A percentile compares a stretch with the other conserved stretches of the same genome.
Conservation (phyloP, 129 eudicot species). For the Pulicaria dysenterica region DNA sequence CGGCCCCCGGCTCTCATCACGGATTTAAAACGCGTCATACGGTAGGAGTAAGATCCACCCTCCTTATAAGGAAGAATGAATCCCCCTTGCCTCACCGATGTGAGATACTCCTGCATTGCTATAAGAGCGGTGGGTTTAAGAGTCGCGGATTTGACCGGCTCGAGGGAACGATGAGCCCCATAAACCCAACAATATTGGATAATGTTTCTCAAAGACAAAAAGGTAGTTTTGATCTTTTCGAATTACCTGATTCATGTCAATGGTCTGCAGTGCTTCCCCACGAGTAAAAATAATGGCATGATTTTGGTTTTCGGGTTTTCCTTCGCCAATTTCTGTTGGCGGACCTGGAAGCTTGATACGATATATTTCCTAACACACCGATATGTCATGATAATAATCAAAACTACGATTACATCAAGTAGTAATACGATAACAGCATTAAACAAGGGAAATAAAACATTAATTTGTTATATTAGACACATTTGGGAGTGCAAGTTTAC, state of each 20-base stretch:
- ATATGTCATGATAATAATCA: conserved; percentile 21
- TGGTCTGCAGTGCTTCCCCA: conserved; percentile 98
- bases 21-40: no score
- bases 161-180: no score
- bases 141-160: no score
- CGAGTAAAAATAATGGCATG: conserved; percentile 98
- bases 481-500: conserved; percentile 30
- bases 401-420: background rate
- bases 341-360: conserved; percentile 98
- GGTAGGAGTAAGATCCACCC: no score
- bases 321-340: conserved; percentile 93
- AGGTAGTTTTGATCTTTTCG: conserved; percentile 2
- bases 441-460: background rate
- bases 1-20: no score
- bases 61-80: no score
- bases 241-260: conserved; percentile 96
- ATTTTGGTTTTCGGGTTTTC: conserved; percentile 98
- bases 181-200: conserved; percentile 28
- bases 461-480: conserved; percentile 11
- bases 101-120: no score
- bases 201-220: conserved; percentile 15
- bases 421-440: background rate
- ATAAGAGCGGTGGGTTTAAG: no score
- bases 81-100: no score
- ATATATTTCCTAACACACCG: conserved; percentile 74